phyloP scores from a whole-genome alignment of 1,139 yeast species.

The Schwanniomyces etchellsii region DNA sequence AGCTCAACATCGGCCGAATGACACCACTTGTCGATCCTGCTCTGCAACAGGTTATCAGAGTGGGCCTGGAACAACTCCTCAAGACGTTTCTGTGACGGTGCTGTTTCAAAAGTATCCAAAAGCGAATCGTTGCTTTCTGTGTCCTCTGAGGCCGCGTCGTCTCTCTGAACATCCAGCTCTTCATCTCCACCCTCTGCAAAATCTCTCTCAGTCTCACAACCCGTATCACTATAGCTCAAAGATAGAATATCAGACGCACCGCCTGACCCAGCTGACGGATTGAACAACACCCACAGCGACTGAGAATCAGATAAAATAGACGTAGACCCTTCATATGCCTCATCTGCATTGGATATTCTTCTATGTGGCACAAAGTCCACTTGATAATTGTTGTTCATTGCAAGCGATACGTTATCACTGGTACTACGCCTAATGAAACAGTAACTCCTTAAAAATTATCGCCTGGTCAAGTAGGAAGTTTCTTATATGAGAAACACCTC shows the following conservation, averaged over 20 bases:
- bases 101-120: slow-evolving; percentile 2
- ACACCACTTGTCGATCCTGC: slow-evolving; percentile 14
- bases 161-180: neutral
- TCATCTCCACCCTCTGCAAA: neutral
- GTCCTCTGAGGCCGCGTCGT: neutral
- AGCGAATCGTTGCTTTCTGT: slow-evolving; percentile 1
- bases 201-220: neutral
- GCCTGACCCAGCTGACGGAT: slow-evolving; percentile 19
- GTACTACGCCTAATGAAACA: neutral
- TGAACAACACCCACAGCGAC: slow-evolving; percentile 40
- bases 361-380: slow-evolving; percentile 2
- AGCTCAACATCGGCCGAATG: slow-evolving; percentile 9
- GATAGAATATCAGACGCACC: slow-evolving; percentile 35
- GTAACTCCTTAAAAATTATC: neutral
- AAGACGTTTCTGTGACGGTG: neutral
- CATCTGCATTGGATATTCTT: neutral
- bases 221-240: slow-evolving; percentile 22
- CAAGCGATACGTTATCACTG: neutral
- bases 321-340: slow-evolving; percentile 1
- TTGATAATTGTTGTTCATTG: slow-evolving; percentile 5
- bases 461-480: too few relatives aligned
- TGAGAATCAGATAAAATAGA: slow-evolving; percentile 20
- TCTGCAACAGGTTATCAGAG: slow-evolving; percentile 1
- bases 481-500: too few relatives aligned
- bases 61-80: slow-evolving; percentile 1